These are phyloP conservation scores for Oropetium thomaeum DNA, from an alignment of 176 grass and related monocot species.

Conservation along the genomic window DNA sequence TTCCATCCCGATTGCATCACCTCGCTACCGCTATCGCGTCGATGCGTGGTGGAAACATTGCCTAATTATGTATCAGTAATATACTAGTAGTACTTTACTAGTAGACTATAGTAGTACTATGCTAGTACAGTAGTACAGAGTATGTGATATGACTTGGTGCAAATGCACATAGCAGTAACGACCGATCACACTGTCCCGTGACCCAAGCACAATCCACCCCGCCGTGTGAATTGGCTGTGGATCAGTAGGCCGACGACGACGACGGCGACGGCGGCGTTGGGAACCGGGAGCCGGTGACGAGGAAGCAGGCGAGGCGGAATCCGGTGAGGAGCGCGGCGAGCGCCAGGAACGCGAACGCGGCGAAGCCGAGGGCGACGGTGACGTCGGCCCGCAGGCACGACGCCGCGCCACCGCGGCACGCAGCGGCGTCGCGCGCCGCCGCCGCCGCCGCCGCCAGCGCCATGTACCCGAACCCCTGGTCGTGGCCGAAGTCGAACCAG, in stretches of 20 bases:
- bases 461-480: constrained; percentile 88
- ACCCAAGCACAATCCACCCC: no score
- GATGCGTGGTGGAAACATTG: no score
- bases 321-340: constrained; percentile 66
- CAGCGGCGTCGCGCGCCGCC: background rate
- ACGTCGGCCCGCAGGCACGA: constrained; percentile 61
- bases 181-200: no score
- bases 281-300: constrained; percentile 59
- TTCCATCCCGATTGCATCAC: no score
- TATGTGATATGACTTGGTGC: no score
- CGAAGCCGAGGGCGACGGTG: constrained; percentile 58
- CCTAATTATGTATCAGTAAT: no score
- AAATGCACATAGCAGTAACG: no score
- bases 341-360: constrained; percentile 59
- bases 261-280: background rate
- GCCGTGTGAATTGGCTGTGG: no score
- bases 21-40: no score
- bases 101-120: no score
- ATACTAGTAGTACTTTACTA: no score
- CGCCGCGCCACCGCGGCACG: constrained; percentile 4
- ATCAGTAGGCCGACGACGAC: background rate
- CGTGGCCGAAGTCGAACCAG: constrained; percentile 94
- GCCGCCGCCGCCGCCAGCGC: constrained; percentile 29
- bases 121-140: no score
- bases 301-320: constrained; percentile 55